Base-by-base conservation (phyloP, 2,329 filamentous ascomycete genomes). In the Thielaviopsis euricoi region DNA sequence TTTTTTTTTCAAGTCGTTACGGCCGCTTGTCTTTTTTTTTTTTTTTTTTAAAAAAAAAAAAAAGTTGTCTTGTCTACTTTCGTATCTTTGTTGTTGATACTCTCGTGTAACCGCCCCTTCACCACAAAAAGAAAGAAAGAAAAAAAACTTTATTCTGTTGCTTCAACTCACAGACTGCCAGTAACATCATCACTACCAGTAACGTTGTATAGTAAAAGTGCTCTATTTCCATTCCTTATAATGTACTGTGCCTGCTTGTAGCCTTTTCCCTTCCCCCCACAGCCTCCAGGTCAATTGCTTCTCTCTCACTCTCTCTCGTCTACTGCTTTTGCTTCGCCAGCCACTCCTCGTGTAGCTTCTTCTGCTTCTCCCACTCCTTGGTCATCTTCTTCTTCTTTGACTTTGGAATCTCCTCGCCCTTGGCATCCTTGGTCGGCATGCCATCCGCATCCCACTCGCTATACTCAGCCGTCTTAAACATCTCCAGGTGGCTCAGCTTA, bases 361-460 rank as follows among this genome's bases (percentile, higher is more conserved):
- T 93, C 74, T 96, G 91, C 67, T 77, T 83, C 64, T 94, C 86
- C 87, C 87, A 95, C 58, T 89, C 84, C 75, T 96, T 96, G 71
- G 77, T 83, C 64, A 95, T 70, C 74, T 88, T 90, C 77, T 96
- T 96, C 55, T 73, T 66, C 66, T 82, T 80, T 60, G 79, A 86
- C 75, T 95, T 95, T 4, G 87, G 79, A 43, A 96, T 76, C 64
- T 94, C 88, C 61, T 81, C 83, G 0, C 89, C 89, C 33, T 87
- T 82, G 61, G 81, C 82, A 67, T 89, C 81, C 71, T 83, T 87
- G 0, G 79, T 86, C 1, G 91, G 90, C 62, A 95, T 62, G 0
- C 90, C 90, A 59, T 91, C 84, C 6, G 78, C 83, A 66, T 95
- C 89, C 87, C 88, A 95, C 19, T 79, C 87, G 63, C 76, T 80